Evolutionary conservation across 805 yeast genomes (phyloP), one percentile per base, ranked within the genome.

Genomic region (Pichia pseudocactophila): DNA sequence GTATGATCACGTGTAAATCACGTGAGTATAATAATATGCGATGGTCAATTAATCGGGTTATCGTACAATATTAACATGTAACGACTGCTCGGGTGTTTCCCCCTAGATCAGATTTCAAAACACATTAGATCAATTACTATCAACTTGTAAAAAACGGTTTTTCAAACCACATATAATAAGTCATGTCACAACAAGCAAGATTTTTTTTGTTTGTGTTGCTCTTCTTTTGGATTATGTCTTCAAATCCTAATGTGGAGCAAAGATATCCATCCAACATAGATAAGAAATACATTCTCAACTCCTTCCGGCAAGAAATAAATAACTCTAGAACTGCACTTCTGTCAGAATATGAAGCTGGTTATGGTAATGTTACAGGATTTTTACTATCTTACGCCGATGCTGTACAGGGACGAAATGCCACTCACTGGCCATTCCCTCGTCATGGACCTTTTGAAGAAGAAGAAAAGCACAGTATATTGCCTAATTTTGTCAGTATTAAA

Each of bases 341-440:
- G 28, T 50, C 73, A 34, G 66, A 71, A 1, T 80, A 71, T 56
- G 42, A 55, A 16, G 46, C 61, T 4, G 86, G 84, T 6, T 80
- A 78, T 55, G 82, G 83, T 1, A 81, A 83, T 51, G 58, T 85
- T 13, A 82, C 92, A 0, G 96, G 96, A 3, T 74, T 80, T 44
- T 70, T 68, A 51, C 59, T 80, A 28, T 75, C 86, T 26, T 85
- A 83, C 51, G 64, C 68, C 9, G 94, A 82, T 58, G 70, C 67
- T 13, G 17, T 70, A 2, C 57, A 64, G 5, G 72, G 73, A 11
- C 61, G 69, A 38, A 66, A 66, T 22, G 64, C 61, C 1, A 68
- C 71, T 46, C 68, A 75, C 0, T 80, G 80, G 73, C 89, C 89
- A 0, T 57, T 80, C 20, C 75, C 47, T 9, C 54, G 58, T 41